Conservation (phyloP, 2,329 filamentous ascomycete genomes). For the Hysterium pulicare region DNA sequence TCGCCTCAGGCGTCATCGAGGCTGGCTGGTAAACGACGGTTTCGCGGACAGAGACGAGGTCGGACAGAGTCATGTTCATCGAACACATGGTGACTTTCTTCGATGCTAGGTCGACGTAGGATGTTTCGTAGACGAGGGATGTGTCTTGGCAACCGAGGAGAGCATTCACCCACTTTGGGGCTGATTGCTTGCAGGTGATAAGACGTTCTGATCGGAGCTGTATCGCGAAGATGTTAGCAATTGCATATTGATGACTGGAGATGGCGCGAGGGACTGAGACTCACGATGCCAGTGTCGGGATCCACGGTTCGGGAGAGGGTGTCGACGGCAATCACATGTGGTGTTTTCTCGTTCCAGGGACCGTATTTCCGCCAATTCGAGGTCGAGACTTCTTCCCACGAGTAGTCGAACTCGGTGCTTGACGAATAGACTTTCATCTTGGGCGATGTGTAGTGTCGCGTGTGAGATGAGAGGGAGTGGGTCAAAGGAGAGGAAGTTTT, state of each 20-base stretch:
- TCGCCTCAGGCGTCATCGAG: constrained; percentile 46
- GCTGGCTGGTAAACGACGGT: constrained; percentile 79
- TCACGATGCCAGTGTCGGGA: constrained; percentile 62
- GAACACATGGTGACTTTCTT: constrained; percentile 96
- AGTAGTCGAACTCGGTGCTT: constrained; percentile 88
- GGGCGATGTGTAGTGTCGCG: constrained; percentile 6
- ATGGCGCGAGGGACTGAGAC: constrained; percentile 37
- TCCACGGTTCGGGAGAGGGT: constrained; percentile 74
- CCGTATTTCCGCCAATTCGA: constrained; percentile 99
- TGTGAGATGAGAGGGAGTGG: constrained; percentile 6
- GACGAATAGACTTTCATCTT: constrained; percentile 95
- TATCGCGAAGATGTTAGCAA: neutral
- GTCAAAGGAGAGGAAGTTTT: neutral
- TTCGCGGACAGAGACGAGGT: constrained; percentile 87
- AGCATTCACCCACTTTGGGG: constrained; percentile 75
- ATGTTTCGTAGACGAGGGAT: constrained; percentile 90
- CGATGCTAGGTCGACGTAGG: constrained; percentile 79
- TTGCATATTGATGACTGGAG: constrained; percentile 1
- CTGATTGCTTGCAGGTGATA: constrained; percentile 61
- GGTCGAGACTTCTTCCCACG: constrained; percentile 95
- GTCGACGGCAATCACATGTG: constrained; percentile 93
- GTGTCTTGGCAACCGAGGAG: constrained; percentile 77
- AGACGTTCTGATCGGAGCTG: constrained; percentile 69
- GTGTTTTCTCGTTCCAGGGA: constrained; percentile 98
- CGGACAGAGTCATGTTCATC: constrained; percentile 89